Evolutionary conservation across 2,329 filamentous ascomycete species (phyloP).

Genomic region (Xylariales sp.): DNA sequence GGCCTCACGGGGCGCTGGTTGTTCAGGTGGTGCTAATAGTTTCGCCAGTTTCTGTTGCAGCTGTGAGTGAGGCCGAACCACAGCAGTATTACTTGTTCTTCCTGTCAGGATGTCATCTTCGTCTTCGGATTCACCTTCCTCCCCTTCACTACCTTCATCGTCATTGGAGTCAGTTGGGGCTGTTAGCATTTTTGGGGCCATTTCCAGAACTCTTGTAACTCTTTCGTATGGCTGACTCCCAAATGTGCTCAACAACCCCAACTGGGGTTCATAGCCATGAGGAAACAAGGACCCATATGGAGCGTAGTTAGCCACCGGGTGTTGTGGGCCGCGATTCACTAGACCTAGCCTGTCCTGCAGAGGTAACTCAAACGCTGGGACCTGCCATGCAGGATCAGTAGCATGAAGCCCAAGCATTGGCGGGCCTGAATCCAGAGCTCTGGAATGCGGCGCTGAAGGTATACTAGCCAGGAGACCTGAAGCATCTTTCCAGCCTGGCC

Average conservation of each 20-base stretch:
- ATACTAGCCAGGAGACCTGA: constrained; percentile 12
- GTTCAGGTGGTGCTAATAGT: too few relatives aligned
- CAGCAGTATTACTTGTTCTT: background rate
- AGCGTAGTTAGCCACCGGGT: background rate
- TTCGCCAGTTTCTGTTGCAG: too few relatives aligned
- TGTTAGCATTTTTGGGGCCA: constrained; percentile 1
- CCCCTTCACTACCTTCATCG: background rate
- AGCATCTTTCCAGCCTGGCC: constrained; percentile 9
- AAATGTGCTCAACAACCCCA: background rate
- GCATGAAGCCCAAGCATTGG: constrained; percentile 11
- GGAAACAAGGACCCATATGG: background rate
- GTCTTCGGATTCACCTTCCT: constrained; percentile 2
- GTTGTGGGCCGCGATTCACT: background rate
- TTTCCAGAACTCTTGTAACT: constrained; percentile 1
- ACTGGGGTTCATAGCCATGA: background rate
- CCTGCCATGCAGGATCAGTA: constrained; percentile 33
- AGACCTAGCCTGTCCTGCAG: background rate
- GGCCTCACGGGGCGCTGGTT: too few relatives aligned
- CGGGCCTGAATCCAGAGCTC: constrained; percentile 14
- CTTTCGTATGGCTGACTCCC: constrained; percentile 1
- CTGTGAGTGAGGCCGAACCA: too few relatives aligned
- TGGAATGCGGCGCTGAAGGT: constrained; percentile 11
- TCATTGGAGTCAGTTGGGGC: background rate
- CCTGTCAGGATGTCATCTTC: constrained; percentile 1
- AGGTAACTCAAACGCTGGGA: constrained; percentile 24